Evolutionary conservation across 208 protist species (phyloP).

Genomic region (Acanthamoeba lenticulata): DNA sequence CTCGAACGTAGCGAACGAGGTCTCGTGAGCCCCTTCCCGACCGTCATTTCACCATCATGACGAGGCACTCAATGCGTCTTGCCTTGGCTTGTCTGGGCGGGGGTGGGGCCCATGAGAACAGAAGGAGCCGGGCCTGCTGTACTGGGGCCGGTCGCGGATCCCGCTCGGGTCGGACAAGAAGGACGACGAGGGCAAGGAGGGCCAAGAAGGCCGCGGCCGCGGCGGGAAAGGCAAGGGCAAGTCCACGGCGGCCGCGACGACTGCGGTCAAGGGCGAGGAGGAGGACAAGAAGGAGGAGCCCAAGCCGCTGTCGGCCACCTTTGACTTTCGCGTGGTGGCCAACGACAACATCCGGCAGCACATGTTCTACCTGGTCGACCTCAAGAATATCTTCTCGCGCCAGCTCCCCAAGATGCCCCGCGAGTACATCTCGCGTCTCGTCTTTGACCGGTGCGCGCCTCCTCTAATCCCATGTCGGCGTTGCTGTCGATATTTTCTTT

Average conservation of each 20-base stretch:
- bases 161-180: background rate
- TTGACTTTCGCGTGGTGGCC: conserved; percentile 21
- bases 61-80: background rate
- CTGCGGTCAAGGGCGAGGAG: conserved; percentile 19
- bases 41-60: background rate
- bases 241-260: background rate
- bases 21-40: background rate
- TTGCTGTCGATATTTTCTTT: background rate
- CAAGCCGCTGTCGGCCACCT: background rate
- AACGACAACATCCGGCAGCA: conserved; percentile 22
- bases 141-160: conserved; percentile 23
- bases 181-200: background rate
- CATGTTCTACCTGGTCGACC: conserved; percentile 74
- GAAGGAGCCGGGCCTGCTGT: conserved; percentile 31
- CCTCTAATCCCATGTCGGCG: background rate
- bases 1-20: background rate
- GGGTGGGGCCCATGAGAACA: too few relatives aligned
- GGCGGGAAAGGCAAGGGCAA: conserved; percentile 19
- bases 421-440: conserved; percentile 91
- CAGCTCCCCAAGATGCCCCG: conserved; percentile 92
- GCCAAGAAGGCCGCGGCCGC: background rate
- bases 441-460: conserved; percentile 83
- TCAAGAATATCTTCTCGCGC: conserved; percentile 90
- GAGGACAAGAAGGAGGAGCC: conserved; percentile 44
- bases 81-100: background rate